These are phyloP conservation scores for Parathielavia appendiculata DNA, from an alignment of 495 filamentous ascomycete species.

Conservation along the genomic window DNA sequence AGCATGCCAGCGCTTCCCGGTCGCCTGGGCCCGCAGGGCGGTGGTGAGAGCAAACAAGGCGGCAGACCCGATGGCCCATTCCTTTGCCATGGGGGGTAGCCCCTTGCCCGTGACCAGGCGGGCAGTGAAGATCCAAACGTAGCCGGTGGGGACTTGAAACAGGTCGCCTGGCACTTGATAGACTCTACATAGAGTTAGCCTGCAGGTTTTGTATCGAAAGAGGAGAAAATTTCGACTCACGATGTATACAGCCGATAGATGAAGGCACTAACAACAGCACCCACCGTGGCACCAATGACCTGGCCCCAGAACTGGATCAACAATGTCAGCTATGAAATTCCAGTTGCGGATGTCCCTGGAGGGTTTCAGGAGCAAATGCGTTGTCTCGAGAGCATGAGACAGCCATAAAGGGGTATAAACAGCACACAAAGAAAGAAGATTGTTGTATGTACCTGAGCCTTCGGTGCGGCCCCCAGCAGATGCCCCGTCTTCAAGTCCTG, in stretches of 20 bases:
- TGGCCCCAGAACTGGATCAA: conserved; percentile 97
- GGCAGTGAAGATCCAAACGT: conserved; percentile 96
- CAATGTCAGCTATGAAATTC: too few relatives aligned
- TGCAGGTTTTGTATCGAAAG: background rate
- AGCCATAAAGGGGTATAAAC: too few relatives aligned
- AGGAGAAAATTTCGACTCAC: conserved; percentile 17
- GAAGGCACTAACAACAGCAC: conserved; percentile 77
- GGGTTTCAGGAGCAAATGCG: too few relatives aligned
- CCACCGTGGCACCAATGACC: conserved; percentile 83
- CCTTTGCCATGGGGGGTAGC: conserved; percentile 71
- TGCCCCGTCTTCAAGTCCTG: conserved; percentile 98
- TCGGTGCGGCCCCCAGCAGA: conserved; percentile 83
- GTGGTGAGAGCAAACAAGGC: conserved; percentile 66
- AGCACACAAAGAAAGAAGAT: too few relatives aligned
- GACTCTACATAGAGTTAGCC: conserved; percentile 40
- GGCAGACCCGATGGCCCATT: conserved; percentile 68
- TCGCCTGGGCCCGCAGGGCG: conserved; percentile 51
- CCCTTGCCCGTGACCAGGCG: conserved; percentile 90
- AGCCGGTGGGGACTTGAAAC: conserved; percentile 91
- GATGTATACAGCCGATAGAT: conserved; percentile 89
- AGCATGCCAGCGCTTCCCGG: conserved; percentile 47
- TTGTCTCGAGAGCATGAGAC: too few relatives aligned
- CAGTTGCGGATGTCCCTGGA: too few relatives aligned
- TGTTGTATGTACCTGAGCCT: too few relatives aligned
- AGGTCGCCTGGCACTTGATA: conserved; percentile 81